Conservation (phyloP, 306 rosid genomes). For the Cajanus cajan region DNA sequence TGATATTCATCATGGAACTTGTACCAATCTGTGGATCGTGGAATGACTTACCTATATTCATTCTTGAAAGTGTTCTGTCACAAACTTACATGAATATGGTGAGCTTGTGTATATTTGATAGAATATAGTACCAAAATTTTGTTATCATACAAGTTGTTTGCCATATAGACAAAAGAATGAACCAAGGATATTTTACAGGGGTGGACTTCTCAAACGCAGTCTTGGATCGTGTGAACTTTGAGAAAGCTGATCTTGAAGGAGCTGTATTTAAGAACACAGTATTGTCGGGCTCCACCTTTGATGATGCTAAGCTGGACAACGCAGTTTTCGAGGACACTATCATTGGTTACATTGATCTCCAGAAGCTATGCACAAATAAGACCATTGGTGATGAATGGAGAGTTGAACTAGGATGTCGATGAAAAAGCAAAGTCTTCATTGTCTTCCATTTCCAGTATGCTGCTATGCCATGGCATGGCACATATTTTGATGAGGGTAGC, state of each 20-base stretch:
- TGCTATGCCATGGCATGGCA: conserved; percentile 1
- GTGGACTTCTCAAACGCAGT: conserved; percentile 90
- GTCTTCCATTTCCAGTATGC: conserved; percentile 1
- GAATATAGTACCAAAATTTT: not conserved
- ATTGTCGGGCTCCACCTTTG: conserved; percentile 85
- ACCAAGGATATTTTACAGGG: conserved; percentile 44
- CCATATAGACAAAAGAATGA: conserved; percentile 5
- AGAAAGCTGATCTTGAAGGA: conserved; percentile 89
- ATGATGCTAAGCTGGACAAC: conserved; percentile 68
- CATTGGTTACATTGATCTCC: conserved; percentile 90
- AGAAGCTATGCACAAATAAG: conserved; percentile 76
- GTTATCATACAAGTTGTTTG: not conserved
- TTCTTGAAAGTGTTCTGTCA: not conserved
- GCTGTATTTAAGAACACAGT: conserved; percentile 75
- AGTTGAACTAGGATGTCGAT: conserved; percentile 83
- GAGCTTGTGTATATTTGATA: not conserved
- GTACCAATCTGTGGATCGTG: not conserved
- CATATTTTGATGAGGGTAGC: conserved; percentile 27
- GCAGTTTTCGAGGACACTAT: conserved; percentile 91
- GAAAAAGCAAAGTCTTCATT: conserved; percentile 35
- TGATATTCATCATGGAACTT: not conserved
- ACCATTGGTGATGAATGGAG: conserved; percentile 61
- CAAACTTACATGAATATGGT: not conserved
- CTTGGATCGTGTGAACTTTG: conserved; percentile 84
- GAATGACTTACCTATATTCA: not conserved